phyloP scores from a whole-genome alignment of 805 yeast genomes.

The Cyberlindnera galapagoensis region DNA sequence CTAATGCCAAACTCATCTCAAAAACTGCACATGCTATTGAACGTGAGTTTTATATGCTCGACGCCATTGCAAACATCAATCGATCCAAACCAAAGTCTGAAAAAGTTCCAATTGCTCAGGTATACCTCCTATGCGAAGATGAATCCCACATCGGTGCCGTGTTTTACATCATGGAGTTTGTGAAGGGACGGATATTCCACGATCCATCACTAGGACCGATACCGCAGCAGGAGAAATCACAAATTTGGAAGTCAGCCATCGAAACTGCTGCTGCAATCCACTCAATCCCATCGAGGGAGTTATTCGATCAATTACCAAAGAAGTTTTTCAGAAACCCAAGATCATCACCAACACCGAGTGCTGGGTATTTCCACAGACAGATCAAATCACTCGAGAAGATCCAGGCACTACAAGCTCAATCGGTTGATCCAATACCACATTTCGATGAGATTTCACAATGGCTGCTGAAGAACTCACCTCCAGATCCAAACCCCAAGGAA shows the following conservation, averaged over 20 bases:
- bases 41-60: constrained; percentile 48
- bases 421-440: constrained; percentile 42
- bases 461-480: constrained; percentile 38
- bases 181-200: constrained; percentile 50
- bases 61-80: constrained; percentile 28
- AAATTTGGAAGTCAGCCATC: constrained; percentile 43
- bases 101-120: constrained; percentile 49
- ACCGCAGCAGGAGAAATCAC: constrained; percentile 21
- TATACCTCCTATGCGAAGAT: constrained; percentile 49
- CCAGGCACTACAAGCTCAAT: constrained; percentile 30
- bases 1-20: constrained; percentile 42
- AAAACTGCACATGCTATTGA: constrained; percentile 59
- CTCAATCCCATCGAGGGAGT: constrained; percentile 36
- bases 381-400: constrained; percentile 39
- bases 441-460: constrained; percentile 37
- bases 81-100: constrained; percentile 5
- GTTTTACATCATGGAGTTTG: constrained; percentile 55
- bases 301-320: constrained; percentile 38
- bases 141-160: constrained; percentile 46
- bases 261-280: constrained; percentile 44
- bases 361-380: constrained; percentile 48
- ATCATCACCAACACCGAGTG: constrained; percentile 14
- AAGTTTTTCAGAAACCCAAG: constrained; percentile 29
- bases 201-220: constrained; percentile 38
- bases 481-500: constrained; percentile 31